Conservation (phyloP, 352 stramenopile genomes). For the Phytophthora vignae region DNA sequence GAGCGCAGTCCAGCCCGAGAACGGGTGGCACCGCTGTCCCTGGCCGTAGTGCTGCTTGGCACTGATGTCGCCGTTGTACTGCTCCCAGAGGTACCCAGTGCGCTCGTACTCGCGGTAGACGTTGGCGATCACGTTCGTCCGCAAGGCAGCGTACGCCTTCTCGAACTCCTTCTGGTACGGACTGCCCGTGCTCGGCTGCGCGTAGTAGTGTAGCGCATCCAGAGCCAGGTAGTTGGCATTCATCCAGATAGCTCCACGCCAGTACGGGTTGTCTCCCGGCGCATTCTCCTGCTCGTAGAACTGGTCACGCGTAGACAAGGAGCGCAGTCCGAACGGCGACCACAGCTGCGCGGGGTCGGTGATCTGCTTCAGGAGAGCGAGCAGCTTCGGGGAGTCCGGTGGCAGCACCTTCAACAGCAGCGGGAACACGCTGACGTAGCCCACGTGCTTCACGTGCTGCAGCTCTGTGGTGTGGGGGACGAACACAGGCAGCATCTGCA, state of each 20-base stretch:
- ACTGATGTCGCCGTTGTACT: conserved; percentile 90
- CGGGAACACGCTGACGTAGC: conserved; percentile 92
- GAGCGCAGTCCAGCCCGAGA: conserved; percentile 94
- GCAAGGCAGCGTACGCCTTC: conserved; percentile 57
- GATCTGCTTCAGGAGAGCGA: conserved; percentile 64
- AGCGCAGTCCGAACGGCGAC: conserved; percentile 86
- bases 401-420: conserved; percentile 80
- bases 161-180: conserved; percentile 56
- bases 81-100: conserved; percentile 94
- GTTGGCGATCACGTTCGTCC: conserved; percentile 67
- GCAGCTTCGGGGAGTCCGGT: conserved; percentile 69
- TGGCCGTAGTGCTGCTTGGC: conserved; percentile 58
- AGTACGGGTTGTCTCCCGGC: conserved; percentile 93
- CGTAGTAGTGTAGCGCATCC: conserved; percentile 85
- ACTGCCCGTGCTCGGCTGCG: conserved; percentile 42
- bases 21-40: conserved; percentile 92
- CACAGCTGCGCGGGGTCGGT: conserved; percentile 73
- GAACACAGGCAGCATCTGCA: conserved; percentile 81
- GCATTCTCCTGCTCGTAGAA: conserved; percentile 93
- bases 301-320: conserved; percentile 81
- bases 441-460: conserved; percentile 84
- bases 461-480: conserved; percentile 60
- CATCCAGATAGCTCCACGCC: conserved; percentile 95
- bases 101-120: conserved; percentile 85
- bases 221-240: conserved; percentile 94